These are phyloP conservation scores for Triticum aestivum DNA, from an alignment of 176 grass and related monocot genomes.

Conservation along the genomic window IWGSC_CS_RefSeq_v2.1 NC_057808.1:434674229-434674728, in stretches of 20 bases:
- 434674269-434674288: background rate
- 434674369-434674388: background rate
- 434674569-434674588: background rate
- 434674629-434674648: background rate
- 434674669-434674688: background rate
- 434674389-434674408: background rate
- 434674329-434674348: background rate
- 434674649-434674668: background rate
- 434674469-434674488: slow-evolving; percentile 59
- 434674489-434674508: slow-evolving; percentile 72
- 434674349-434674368: background rate
- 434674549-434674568: slow-evolving; percentile 68
- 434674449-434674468: slow-evolving; percentile 89
- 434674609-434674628: background rate
- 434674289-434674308: no score
- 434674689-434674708: background rate
- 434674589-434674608: background rate
- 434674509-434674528: slow-evolving; percentile 59
- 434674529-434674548: slow-evolving; percentile 60
- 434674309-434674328: no score
- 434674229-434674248: background rate
- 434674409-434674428: slow-evolving; percentile 48
- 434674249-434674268: background rate
- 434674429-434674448: slow-evolving; percentile 87
- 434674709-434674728: background rate